Evolutionary conservation across 108 stramenopile genomes (phyloP).

Genomic region (Conticribra guillardii): DNA sequence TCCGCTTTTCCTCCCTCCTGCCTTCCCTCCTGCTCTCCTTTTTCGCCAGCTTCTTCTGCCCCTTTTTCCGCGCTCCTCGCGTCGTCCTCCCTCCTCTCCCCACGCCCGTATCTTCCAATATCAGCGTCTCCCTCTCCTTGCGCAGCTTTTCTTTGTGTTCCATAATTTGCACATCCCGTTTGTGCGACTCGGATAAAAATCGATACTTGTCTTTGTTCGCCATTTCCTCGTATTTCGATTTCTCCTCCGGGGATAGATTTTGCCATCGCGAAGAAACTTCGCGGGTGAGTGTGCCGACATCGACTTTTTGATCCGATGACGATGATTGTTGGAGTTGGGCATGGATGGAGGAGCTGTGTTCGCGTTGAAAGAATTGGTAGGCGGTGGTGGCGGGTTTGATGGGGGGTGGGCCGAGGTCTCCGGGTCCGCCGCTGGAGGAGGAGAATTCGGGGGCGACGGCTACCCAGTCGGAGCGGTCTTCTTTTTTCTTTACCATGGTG

Average conservation of each 20-base stretch:
- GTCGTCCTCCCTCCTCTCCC: slow-evolving; percentile 47
- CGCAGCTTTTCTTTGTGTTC: slow-evolving; percentile 19
- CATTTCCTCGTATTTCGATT: slow-evolving; percentile 58
- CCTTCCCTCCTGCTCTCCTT: slow-evolving; percentile 40
- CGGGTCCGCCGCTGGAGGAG: slow-evolving; percentile 4
- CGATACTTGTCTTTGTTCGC: slow-evolving; percentile 61
- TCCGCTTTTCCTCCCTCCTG: slow-evolving; percentile 42
- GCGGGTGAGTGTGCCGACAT: slow-evolving; percentile 66
- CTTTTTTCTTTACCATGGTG: slow-evolving; percentile 65
- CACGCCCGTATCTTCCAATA: slow-evolving; percentile 62
- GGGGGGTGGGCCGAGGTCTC: slow-evolving; percentile 12
- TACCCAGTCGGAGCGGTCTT: slow-evolving; percentile 85
- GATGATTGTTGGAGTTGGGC: slow-evolving; percentile 38
- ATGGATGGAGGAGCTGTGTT: slow-evolving; percentile 60
- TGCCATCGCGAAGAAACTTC: slow-evolving; percentile 73
- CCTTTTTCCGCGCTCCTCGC: slow-evolving; percentile 29
- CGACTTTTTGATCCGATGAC: slow-evolving; percentile 48
- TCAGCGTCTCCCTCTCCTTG: slow-evolving; percentile 26
- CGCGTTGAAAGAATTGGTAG: slow-evolving; percentile 74
- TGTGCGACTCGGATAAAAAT: slow-evolving; percentile 71
- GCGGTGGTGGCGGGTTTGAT: slow-evolving; percentile 71
- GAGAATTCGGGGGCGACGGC: slow-evolving; percentile 80
- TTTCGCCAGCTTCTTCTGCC: slow-evolving; percentile 26
- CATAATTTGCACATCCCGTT: slow-evolving; percentile 69
- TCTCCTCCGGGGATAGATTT: slow-evolving; percentile 38